Conservation (phyloP, 305 asterid genomes). For the Stenogyne calaminthoides region DNA sequence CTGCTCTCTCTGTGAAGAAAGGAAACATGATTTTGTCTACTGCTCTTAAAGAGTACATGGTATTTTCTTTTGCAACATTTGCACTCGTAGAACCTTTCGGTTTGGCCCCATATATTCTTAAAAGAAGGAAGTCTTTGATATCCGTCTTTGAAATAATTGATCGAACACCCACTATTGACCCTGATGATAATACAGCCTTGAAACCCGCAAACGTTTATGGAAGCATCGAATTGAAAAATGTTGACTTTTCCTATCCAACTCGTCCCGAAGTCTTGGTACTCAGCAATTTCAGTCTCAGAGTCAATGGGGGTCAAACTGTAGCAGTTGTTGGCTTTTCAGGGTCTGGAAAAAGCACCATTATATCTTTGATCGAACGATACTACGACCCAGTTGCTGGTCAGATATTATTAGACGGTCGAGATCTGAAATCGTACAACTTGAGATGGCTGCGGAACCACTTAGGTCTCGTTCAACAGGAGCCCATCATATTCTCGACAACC, state of each 20-base stretch:
- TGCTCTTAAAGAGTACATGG: constrained; percentile 96
- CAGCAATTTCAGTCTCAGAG: constrained; percentile 96
- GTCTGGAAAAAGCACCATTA: constrained; percentile 97
- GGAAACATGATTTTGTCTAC: constrained; percentile 58
- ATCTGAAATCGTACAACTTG: constrained; percentile 82
- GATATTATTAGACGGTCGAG: constrained; percentile 87
- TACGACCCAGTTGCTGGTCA: constrained; percentile 97
- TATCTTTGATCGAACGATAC: constrained; percentile 87
- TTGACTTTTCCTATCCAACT: constrained; percentile 93
- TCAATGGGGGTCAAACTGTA: constrained; percentile 94
- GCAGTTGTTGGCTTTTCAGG: constrained; percentile 99
- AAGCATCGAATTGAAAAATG: constrained; percentile 92
- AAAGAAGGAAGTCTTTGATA: constrained; percentile 81
- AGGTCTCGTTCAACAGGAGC: constrained; percentile 98
- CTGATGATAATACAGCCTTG: constrained; percentile 88
- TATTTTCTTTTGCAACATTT: constrained; percentile 95
- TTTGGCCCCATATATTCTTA: constrained; percentile 97
- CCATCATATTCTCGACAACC: constrained; percentile 94
- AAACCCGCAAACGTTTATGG: constrained; percentile 99
- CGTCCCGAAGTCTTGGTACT: constrained; percentile 89
- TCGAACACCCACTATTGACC: constrained; percentile 93
- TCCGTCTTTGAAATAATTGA: constrained; percentile 97
- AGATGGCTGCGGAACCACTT: constrained; percentile 98
- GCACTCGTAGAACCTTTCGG: constrained; percentile 99
- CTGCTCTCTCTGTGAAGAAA: constrained; percentile 78